Base-by-base conservation (phyloP, 305 asterid species). In the Plantago lanceolata region DNA sequence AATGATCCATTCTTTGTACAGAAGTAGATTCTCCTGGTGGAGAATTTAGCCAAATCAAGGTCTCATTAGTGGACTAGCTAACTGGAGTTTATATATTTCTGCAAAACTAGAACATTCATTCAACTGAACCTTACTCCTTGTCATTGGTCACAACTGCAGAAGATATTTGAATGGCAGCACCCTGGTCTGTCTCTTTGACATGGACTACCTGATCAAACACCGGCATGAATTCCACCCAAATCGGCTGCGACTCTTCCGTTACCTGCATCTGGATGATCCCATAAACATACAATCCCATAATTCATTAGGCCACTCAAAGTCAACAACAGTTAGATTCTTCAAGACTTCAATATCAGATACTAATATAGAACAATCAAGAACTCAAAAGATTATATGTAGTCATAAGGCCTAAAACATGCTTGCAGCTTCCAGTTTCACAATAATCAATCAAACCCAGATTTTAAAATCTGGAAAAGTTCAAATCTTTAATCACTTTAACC, bases 1-100 rank as follows among this genome's bases (percentile, higher is more conserved):
- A 91, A 66, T 12, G 78, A 68, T 16, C 94, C 92, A 58, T 71
- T 74, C 61, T 78, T 83, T 2, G 97, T 76, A 82, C 90, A 83
- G 74, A 88, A 76, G 71, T 75, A 80, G 29, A 84, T 63, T 73
- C 82, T 88, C 96, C 97, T 91, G 81, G 56, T 15, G 54, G 45
- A 35, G 20, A 68, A 69, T 44, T 67, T 26, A 26, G 76, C 55
- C 65, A 72, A 68, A 74, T 62, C 64, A 75, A 77, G 55, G 76
- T 64, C 70, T 69, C 59, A 61, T 78, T 71, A 76, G 75, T 67
- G n/a, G 68, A 56, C 45, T 51, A 8, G 8, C 60, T 64, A 8
- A 14, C 60, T 64, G 63, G 64, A 52, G 60, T 70, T 63, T 16
- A 24, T 31, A 49, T 28, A 50, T 49, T 49, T 15, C 19, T 59